These are phyloP conservation scores for Aspergillus terreus DNA, from an alignment of 2,329 filamentous ascomycete species.

Conservation along the genomic window DNA sequence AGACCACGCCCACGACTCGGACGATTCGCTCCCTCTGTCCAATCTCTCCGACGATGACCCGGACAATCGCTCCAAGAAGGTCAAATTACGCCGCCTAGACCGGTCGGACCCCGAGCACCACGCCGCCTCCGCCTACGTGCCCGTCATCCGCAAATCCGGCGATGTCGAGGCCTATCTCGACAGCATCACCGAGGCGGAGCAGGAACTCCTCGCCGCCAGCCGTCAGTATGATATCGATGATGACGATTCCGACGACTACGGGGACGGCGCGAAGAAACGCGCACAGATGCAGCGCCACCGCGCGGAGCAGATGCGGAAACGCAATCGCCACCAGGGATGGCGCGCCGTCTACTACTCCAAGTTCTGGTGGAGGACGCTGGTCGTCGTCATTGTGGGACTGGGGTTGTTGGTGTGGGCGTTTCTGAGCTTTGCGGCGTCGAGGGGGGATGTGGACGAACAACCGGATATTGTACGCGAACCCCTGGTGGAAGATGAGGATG, in stretches of 20 bases:
- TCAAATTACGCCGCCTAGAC: conserved; percentile 14
- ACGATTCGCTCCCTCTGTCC: conserved; percentile 11
- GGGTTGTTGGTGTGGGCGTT: conserved; percentile 19
- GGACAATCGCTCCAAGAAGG: conserved; percentile 7
- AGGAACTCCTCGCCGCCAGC: conserved; percentile 17
- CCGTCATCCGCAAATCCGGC: conserved; percentile 14
- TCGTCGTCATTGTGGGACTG: conserved; percentile 15
- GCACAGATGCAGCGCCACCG: conserved; percentile 1
- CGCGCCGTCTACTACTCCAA: conserved; percentile 17
- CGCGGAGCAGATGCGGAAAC: background rate
- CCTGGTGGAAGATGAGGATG: background rate
- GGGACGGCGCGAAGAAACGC: conserved; percentile 5
- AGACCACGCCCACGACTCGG: conserved; percentile 5
- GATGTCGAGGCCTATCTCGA: conserved; percentile 22
- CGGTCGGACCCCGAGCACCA: conserved; percentile 4
- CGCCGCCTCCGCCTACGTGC: conserved; percentile 10
- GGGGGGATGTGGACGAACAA: background rate
- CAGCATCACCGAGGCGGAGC: conserved; percentile 21
- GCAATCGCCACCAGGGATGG: conserved; percentile 11
- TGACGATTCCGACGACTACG: conserved; percentile 14
- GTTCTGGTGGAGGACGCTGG: conserved; percentile 20
- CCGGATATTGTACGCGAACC: conserved; percentile 10
- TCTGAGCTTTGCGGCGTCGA: conserved; percentile 12
- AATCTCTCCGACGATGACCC: conserved; percentile 10
- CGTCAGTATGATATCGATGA: conserved; percentile 16